Conservation (phyloP, 2,329 filamentous ascomycete species). For the Colletotrichum lindemuthianum region DNA sequence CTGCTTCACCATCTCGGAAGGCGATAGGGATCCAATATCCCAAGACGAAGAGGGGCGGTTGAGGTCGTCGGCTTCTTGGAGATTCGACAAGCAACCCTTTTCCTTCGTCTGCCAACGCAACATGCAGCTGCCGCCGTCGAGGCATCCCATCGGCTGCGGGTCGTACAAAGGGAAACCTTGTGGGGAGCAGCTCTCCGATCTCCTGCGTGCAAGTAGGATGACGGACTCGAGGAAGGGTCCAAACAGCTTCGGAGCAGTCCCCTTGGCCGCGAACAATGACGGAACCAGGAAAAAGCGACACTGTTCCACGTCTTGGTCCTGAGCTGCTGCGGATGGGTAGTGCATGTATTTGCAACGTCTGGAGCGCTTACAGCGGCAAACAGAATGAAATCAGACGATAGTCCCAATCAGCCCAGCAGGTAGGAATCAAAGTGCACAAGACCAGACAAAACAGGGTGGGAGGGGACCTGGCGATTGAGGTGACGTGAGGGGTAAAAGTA, state of each 20-base stretch:
- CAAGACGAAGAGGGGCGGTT: slow-evolving; percentile 22
- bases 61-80: slow-evolving; percentile 8
- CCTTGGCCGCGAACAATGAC: no score
- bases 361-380: slow-evolving; percentile 11
- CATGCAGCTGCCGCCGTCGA: slow-evolving; percentile 34
- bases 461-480: not conserved
- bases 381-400: not conserved
- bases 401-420: not conserved
- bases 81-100: slow-evolving; percentile 29
- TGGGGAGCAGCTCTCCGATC: slow-evolving; percentile 28
- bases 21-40: slow-evolving; percentile 27
- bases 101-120: slow-evolving; percentile 35
- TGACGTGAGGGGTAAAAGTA: slow-evolving; percentile 30
- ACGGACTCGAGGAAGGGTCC: slow-evolving; percentile 17
- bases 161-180: slow-evolving; percentile 27
- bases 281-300: no score
- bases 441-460: not conserved
- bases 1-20: slow-evolving; percentile 22
- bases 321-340: no score
- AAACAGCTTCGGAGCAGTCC: no score
- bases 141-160: slow-evolving; percentile 34
- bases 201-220: slow-evolving; percentile 28
- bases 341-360: not conserved
- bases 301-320: no score
- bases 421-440: not conserved